phyloP scores from a whole-genome alignment of 2,329 filamentous ascomycete species.

The Biscogniauxia mediterranea region DNA sequence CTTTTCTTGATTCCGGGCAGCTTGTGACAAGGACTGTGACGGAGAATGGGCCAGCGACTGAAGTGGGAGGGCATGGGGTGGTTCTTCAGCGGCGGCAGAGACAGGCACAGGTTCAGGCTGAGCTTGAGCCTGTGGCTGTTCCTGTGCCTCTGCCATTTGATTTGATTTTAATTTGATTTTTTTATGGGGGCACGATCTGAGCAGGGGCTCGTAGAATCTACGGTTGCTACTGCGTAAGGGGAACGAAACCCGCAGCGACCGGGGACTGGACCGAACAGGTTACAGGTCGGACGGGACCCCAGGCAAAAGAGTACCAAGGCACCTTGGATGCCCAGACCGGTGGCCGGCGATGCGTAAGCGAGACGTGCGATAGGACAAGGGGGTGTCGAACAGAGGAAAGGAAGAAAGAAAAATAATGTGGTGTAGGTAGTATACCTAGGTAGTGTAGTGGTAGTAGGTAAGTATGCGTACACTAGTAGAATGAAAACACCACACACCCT shows the following conservation, averaged over 20 bases:
- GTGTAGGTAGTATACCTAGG: slow-evolving; percentile 3
- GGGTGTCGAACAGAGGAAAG: slow-evolving; percentile 2
- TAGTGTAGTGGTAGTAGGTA: slow-evolving; percentile 10
- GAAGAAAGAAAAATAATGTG: slow-evolving; percentile 1
- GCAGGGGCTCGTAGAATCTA: slow-evolving; percentile 32
- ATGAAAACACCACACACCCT: slow-evolving; percentile 11
- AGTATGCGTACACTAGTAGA: no score
- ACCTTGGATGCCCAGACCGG: slow-evolving; percentile 22
- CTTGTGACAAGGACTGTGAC: slow-evolving; percentile 27
- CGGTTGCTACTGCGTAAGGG: slow-evolving; percentile 29
- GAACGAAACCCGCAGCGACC: slow-evolving; percentile 33
- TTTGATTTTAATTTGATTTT: slow-evolving; percentile 38
- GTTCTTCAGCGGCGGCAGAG: slow-evolving; percentile 33
- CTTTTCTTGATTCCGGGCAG: slow-evolving; percentile 25
- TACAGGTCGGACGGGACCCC: slow-evolving; percentile 15
- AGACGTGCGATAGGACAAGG: slow-evolving; percentile 19
- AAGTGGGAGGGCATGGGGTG: slow-evolving; percentile 30
- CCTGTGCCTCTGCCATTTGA: slow-evolving; percentile 36
- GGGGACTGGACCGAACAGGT: slow-evolving; percentile 28
- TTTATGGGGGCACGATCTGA: slow-evolving; percentile 34
- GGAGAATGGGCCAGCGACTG: slow-evolving; percentile 17
- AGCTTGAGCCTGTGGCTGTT: slow-evolving; percentile 36
- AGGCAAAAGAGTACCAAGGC: slow-evolving; percentile 11
- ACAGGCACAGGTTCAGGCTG: slow-evolving; percentile 33
- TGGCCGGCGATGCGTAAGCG: slow-evolving; percentile 21